Evolutionary conservation across 805 yeast genomes (phyloP).

Genomic region (Schwanniomyces sp.): DNA sequence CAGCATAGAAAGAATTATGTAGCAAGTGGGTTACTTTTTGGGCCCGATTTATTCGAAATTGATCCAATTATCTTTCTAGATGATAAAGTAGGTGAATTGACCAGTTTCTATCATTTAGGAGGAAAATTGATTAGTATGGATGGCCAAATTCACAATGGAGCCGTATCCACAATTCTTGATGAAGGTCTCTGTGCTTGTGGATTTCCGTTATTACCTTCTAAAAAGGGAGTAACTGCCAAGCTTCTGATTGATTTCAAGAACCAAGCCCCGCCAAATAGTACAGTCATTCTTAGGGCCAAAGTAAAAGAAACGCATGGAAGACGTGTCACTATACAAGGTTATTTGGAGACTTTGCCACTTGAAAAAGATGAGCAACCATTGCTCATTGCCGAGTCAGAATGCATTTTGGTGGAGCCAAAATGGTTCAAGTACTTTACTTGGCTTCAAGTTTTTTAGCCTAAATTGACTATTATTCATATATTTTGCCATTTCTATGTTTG

Average conservation of each 20-base stretch:
- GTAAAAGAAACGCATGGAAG: constrained; percentile 72
- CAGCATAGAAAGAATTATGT: constrained; percentile 65
- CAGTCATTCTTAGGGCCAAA: constrained; percentile 65
- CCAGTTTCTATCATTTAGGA: constrained; percentile 74
- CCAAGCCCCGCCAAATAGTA: constrained; percentile 61
- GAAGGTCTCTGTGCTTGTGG: constrained; percentile 87
- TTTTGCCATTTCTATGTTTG: not conserved
- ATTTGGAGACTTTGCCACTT: constrained; percentile 50
- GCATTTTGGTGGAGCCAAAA: constrained; percentile 80
- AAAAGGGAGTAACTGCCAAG: constrained; percentile 86
- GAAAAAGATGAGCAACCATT: constrained; percentile 23
- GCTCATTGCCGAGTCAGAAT: constrained; percentile 59
- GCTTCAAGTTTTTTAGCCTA: constrained; percentile 20
- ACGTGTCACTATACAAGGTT: constrained; percentile 77
- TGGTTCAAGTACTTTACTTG: constrained; percentile 77
- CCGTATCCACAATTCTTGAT: constrained; percentile 75
- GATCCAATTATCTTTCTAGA: constrained; percentile 72
- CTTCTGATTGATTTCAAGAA: constrained; percentile 63
- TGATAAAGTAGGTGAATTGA: constrained; percentile 49
- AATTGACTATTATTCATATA: not conserved
- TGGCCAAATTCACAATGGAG: constrained; percentile 79
- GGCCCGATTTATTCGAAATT: constrained; percentile 64
- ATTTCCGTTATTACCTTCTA: constrained; percentile 74
- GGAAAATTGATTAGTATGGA: constrained; percentile 61
- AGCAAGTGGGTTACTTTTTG: constrained; percentile 69